Base-by-base conservation (phyloP, 768 basidiomycete genomes). In the Austroboletus festivus region DNA sequence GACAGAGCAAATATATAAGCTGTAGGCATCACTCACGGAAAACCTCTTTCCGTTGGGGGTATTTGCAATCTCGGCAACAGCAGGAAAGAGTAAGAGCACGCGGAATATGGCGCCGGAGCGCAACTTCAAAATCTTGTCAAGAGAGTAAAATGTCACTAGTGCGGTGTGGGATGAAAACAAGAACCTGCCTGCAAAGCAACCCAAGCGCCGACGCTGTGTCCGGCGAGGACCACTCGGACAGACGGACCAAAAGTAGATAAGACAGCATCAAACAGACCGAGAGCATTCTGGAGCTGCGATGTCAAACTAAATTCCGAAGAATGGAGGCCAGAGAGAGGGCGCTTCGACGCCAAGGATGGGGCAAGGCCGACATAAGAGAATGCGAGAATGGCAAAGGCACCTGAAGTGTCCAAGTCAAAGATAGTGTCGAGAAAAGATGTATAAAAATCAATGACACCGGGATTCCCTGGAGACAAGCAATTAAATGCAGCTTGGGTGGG, bases 121-220 rank as follows among this genome's bases (percentile, higher is more conserved):
- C 15, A 64, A 64, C 64, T 82, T 81, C 45, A 85, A 55, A 8
- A 81, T 68, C 82, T 85, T 55, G 16, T 41, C 30, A 19, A 31
- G 26, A 34, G 6, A 38, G 20, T 33, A 28, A 38, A 43, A 24
- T 22, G n/a, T 38, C 43, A 41, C n/a, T 31, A 43, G 24, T 22
- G 20, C 12, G 11, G 23, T 45, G 6, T 28, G 28, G 44, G 12
- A 21, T 5, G 11, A 52, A 22, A n/a, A 52, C 23, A 28, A 47
- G 43, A 30, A 56, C 68, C 55, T 30, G 79, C 83, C 71, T 89
- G 79, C 24, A 80, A 58, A 4, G 75, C 61, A 44, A 91, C 70
- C 86, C 87, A 92, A 2, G 79, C 68, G 2, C 89, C 89, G 13
- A 90, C 78, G 46, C 85, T 87, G 53, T 91, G 88, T 9, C 82